Evolutionary conservation across 768 basidiomycete genomes (phyloP).

Genomic region (Tricholoma bakamatsutake): DNA sequence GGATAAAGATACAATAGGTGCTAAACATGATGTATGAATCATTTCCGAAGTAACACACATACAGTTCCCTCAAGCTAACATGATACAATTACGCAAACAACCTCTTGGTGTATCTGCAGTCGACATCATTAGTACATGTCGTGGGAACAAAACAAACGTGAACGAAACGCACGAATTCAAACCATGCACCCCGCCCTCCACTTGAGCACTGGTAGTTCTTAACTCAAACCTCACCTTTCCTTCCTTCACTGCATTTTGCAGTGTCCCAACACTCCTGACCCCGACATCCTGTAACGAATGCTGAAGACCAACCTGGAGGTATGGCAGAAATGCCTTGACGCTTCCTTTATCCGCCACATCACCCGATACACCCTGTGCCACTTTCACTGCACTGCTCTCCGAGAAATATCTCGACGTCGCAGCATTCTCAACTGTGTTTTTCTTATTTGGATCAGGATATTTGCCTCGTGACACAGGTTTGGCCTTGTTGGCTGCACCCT

Average conservation of each 20-base stretch:
- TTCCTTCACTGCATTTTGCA: slow-evolving; percentile 58
- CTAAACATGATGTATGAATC: neutral
- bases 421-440: slow-evolving; percentile 71
- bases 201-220: slow-evolving; percentile 90
- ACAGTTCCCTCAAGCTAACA: neutral
- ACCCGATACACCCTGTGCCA: slow-evolving; percentile 93
- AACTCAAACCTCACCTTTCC: slow-evolving; percentile 85
- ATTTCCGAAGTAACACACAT: neutral
- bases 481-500: slow-evolving; percentile 44
- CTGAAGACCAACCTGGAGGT: slow-evolving; percentile 75
- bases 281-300: slow-evolving; percentile 96
- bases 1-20: too few species aligned
- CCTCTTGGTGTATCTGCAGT: slow-evolving; percentile 32
- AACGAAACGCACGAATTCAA: slow-evolving; percentile 75
- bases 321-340: slow-evolving; percentile 87
- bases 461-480: slow-evolving; percentile 30
- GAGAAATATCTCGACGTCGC: slow-evolving; percentile 96
- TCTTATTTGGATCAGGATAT: slow-evolving; percentile 42
- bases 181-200: slow-evolving; percentile 95
- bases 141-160: neutral
- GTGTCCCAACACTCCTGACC: slow-evolving; percentile 55
- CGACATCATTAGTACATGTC: slow-evolving; percentile 1
- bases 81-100: slow-evolving; percentile 22
- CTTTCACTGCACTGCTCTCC: slow-evolving; percentile 88
- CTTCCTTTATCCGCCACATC: slow-evolving; percentile 98